A percentile compares a stretch with the other conserved stretches of the same genome.
Conservation (phyloP, 176 grass and related monocot genomes). For the Stipa capillata region DNA sequence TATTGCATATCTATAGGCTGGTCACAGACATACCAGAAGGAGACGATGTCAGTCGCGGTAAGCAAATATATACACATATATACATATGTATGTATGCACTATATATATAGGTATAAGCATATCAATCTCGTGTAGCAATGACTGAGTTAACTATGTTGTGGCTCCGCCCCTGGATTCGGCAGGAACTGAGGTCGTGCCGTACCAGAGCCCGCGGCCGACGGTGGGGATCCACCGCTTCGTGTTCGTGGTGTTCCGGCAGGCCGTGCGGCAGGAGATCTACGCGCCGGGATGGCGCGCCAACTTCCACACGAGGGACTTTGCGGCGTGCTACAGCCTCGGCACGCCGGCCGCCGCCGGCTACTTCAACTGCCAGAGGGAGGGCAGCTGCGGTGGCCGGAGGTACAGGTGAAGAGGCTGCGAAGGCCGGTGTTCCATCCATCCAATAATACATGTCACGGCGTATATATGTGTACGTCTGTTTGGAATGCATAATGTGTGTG, state of each 20-base stretch:
- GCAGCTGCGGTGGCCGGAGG: constrained; percentile 60
- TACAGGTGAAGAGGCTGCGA: constrained; percentile 43
- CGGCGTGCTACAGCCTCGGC: constrained; percentile 44
- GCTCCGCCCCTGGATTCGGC: too few species aligned
- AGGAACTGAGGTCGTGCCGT: constrained; percentile 45
- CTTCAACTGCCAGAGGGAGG: constrained; percentile 79
- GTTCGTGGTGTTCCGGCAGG: constrained; percentile 54
- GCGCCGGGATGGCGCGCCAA: constrained; percentile 62
- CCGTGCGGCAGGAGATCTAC: constrained; percentile 29
- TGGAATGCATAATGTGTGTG: too few species aligned
- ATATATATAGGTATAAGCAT: too few species aligned
- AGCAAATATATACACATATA: background rate
- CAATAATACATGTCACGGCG: too few species aligned
- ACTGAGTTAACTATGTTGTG: background rate
- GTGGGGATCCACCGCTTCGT: constrained; percentile 61
- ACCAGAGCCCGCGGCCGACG: constrained; percentile 40
- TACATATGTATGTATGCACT: background rate
- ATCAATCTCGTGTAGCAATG: background rate
- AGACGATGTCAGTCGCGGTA: constrained; percentile 43
- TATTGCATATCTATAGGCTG: constrained; percentile 29
- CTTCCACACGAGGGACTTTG: constrained; percentile 61
- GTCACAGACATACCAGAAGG: constrained; percentile 82
- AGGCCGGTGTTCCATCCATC: too few species aligned
- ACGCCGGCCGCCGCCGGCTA: constrained; percentile 32
- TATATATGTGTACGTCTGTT: too few species aligned